Percentiles rank a stretch among this genome's conserved stretches.
Conservation (phyloP, 2,329 filamentous ascomycete genomes). For the Simplicillium aogashimaense region DNA sequence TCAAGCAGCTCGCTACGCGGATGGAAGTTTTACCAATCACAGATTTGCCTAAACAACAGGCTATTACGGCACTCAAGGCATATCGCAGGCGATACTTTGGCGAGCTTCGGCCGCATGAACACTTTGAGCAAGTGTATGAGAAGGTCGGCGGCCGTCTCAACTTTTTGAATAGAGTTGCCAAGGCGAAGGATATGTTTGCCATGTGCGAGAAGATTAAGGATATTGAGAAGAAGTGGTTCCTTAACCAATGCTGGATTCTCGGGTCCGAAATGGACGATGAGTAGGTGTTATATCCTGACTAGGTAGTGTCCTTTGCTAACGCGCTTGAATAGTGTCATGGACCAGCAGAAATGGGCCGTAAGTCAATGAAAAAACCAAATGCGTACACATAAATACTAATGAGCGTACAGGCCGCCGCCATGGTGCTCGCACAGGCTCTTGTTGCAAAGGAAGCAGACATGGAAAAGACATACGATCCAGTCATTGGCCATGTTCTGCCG, state of each 20-base stretch:
- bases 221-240: conserved; percentile 65
- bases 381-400: neutral
- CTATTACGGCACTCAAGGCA: conserved; percentile 64
- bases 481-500: conserved; percentile 66
- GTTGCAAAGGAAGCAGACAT: conserved; percentile 69
- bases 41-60: conserved; percentile 71
- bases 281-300: too few species aligned
- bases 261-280: conserved; percentile 81
- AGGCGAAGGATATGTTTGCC: conserved; percentile 66
- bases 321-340: conserved; percentile 55
- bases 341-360: conserved; percentile 92
- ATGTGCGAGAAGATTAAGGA: conserved; percentile 67
- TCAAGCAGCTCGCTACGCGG: conserved; percentile 85
- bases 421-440: conserved; percentile 84
- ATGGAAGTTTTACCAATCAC: conserved; percentile 88
- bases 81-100: conserved; percentile 74
- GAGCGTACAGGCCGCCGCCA: conserved; percentile 63
- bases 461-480: conserved; percentile 55
- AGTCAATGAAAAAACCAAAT: conserved; percentile 21
- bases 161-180: conserved; percentile 85
- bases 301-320: too few species aligned
- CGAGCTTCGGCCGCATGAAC: conserved; percentile 42
- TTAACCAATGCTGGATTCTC: conserved; percentile 68
- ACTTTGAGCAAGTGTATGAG: conserved; percentile 73
- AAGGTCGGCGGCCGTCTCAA: conserved; percentile 80